Evolutionary conservation across 176 grass and related monocot genomes (phyloP).

Genomic region (Cenchrus fungigraminus): DNA sequence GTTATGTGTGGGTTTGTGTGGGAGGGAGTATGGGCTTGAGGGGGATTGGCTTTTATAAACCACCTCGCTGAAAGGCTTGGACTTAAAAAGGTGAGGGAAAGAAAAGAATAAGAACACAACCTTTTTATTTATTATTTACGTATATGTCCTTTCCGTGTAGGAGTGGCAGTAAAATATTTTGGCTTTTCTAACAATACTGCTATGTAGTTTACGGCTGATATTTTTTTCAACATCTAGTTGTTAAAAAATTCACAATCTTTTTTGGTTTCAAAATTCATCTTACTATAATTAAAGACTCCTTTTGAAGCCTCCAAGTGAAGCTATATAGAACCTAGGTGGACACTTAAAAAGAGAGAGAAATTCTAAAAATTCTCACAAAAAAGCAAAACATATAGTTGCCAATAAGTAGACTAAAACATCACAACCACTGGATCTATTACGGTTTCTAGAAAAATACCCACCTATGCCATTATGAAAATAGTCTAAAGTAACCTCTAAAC

Average conservation of each 20-base stretch:
- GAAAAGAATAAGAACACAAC: background rate
- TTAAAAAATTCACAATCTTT: background rate
- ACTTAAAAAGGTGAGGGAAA: background rate
- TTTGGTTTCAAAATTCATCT: background rate
- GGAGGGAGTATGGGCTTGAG: constrained; percentile 32
- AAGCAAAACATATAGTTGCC: no score
- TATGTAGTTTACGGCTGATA: background rate
- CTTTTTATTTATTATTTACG: background rate
- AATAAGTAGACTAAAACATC: no score
- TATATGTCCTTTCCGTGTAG: background rate
- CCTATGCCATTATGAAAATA: no score
- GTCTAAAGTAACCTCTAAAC: no score
- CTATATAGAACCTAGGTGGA: no score
- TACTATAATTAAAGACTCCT: no score
- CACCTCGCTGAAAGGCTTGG: constrained; percentile 2
- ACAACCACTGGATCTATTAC: no score
- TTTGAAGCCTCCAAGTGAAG: no score
- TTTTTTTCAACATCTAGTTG: background rate
- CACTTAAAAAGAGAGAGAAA: no score
- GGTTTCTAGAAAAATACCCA: no score
- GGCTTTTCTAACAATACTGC: background rate
- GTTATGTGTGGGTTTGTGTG: constrained; percentile 55
- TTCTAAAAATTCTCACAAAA: no score
- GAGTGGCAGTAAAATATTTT: background rate
- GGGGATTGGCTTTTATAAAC: constrained; percentile 49